These are phyloP conservation scores for Diaporthe sp. DNA, from an alignment of 2,329 filamentous ascomycete species.

Conservation along the genomic window DNA sequence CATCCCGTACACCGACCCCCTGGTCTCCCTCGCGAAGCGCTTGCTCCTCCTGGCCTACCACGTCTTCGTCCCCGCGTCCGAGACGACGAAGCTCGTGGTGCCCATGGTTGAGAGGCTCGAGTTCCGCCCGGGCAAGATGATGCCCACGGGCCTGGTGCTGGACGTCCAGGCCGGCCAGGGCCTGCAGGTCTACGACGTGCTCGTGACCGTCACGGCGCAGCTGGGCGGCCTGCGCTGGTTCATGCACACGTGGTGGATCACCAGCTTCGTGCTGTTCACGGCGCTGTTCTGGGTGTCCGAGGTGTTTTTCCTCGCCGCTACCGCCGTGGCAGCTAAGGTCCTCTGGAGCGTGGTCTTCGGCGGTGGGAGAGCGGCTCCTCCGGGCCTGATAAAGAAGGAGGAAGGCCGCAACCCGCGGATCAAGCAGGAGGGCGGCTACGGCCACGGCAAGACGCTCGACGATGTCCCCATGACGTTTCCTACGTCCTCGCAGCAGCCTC, in stretches of 20 bases:
- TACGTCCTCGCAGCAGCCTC: constrained; percentile 39
- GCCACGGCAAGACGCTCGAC: constrained; percentile 21
- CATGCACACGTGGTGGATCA: constrained; percentile 87
- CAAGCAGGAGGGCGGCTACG: constrained; percentile 31
- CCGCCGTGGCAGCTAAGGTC: constrained; percentile 67
- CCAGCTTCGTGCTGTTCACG: constrained; percentile 78
- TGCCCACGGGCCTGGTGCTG: constrained; percentile 64
- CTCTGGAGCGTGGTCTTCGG: constrained; percentile 58
- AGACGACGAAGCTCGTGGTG: constrained; percentile 75
- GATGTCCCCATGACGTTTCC: constrained; percentile 43
- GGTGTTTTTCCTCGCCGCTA: constrained; percentile 72
- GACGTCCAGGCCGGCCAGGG: constrained; percentile 79
- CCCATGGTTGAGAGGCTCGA: constrained; percentile 80
- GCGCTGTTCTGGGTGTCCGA: constrained; percentile 83
- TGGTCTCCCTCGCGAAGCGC: constrained; percentile 74
- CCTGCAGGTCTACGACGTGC: constrained; percentile 82
- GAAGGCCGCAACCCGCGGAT: constrained; percentile 1
- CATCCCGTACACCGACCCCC: constrained; percentile 81
- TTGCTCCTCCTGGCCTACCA: constrained; percentile 78
- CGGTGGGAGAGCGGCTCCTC: constrained; percentile 31
- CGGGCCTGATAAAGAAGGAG: constrained; percentile 48
- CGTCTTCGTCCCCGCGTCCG: constrained; percentile 73
- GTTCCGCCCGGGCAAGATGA: constrained; percentile 62
- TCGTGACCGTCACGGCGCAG: constrained; percentile 79
- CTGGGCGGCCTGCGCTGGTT: constrained; percentile 84